Base-by-base conservation (phyloP, 768 basidiomycete species). In the Collybia sordida region DNA sequence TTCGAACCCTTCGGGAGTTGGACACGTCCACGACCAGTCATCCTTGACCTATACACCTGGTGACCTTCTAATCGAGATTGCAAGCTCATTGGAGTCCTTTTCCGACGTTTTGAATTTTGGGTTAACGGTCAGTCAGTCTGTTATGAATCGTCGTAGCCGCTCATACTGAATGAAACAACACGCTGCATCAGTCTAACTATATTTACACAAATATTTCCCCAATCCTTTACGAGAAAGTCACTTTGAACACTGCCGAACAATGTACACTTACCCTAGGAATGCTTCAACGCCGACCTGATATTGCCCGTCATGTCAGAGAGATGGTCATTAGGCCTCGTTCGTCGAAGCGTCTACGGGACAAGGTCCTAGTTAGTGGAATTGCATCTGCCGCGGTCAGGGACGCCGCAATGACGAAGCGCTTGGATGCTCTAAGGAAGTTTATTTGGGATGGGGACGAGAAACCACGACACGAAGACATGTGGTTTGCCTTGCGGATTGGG, bases 371-470 rank as follows among this genome's bases (percentile, higher is more conserved):
- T 39, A 69, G 73, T 45, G 66, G 67, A 46, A 52, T 64, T 4
- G 74, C 80, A 5, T 83, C 83, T n/a, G 63, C 69, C 15, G 75
- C 83, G 3, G 73, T 88, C 23, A 65, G 76, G 18, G 59, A 70
- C 18, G 69, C 79, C 7, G 85, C 82, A 6, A 66, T 67, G 5
- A 70, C 77, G 35, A 68, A 58, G 57, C 63, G 68, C 41, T 65
- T 90, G 37, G 88, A 90, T 41, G 85, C 84, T 17, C 74, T 91
- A 35, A 67, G 72, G 23, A 80, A 72, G 11, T 90, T 90, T 58
- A 67, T 79, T 28, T 91, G 88, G 88, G 84, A 84, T 52, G 85
- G 79, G 3, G 85, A 86, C 11, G 85, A 87, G 61, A 70, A 82
- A 27, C 79, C 83, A 14, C 78, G 75, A 27, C 68, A 80, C 53